phyloP scores from a whole-genome alignment of 768 basidiomycete species.

The Mycena metata region DNA sequence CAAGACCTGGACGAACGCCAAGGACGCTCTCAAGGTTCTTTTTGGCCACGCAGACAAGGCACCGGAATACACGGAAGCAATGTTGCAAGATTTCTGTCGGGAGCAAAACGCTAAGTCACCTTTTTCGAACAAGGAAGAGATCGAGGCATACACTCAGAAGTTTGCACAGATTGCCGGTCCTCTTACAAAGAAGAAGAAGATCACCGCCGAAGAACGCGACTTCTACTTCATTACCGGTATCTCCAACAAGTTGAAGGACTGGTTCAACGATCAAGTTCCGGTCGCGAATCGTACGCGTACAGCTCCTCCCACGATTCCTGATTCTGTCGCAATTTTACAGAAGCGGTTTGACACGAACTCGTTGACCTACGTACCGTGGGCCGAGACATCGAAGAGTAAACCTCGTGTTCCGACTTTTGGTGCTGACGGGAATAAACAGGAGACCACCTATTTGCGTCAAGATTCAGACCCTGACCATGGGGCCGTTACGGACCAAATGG shows the following conservation, averaged over 20 bases:
- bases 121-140: background rate
- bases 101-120: conserved; percentile 17
- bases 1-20: background rate
- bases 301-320: conserved; percentile 6
- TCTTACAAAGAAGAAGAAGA: conserved; percentile 1
- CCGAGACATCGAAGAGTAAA: too few relatives aligned
- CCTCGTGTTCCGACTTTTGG: too few relatives aligned
- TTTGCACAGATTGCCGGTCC: conserved; percentile 18
- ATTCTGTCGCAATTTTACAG: background rate
- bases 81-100: background rate
- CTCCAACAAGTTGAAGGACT: conserved; percentile 14
- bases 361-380: background rate
- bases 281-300: background rate
- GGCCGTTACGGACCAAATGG: too few relatives aligned
- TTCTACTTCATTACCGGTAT: conserved; percentile 25
- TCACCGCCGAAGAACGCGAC: background rate
- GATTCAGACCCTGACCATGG: too few relatives aligned
- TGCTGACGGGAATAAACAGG: too few relatives aligned
- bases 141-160: background rate
- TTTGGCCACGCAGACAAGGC: background rate
- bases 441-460: too few relatives aligned
- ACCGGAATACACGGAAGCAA: conserved; percentile 12
- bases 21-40: background rate
- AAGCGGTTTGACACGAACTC: background rate
- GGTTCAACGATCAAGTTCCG: conserved; percentile 17